A percentile compares a stretch with the other conserved stretches of the same genome.
phyloP scores from a whole-genome alignment of 2,329 filamentous ascomycete genomes.

The Fusarium sp. region DNA sequence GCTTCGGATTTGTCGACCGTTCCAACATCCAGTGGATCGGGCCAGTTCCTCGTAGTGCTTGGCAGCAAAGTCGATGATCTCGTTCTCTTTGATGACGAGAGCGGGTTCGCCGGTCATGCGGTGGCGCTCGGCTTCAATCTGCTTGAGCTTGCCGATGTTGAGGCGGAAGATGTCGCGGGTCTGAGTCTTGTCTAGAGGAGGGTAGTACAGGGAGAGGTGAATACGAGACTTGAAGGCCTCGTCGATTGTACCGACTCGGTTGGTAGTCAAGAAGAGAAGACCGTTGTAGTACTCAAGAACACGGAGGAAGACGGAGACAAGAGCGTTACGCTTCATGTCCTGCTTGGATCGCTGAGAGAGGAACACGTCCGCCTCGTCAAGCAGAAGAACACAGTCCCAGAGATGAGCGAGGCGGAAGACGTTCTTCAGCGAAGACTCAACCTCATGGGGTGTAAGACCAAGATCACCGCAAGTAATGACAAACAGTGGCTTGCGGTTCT shows the following conservation, averaged over 20 bases:
- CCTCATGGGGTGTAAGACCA: conserved; percentile 52
- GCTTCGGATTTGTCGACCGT: conserved; percentile 52
- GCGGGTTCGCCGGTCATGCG: conserved; percentile 49
- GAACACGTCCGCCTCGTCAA: conserved; percentile 53
- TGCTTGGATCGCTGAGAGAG: conserved; percentile 43
- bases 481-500: conserved; percentile 56
- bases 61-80: conserved; percentile 50
- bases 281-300: conserved; percentile 59
- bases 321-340: conserved; percentile 49
- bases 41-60: conserved; percentile 47
- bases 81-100: conserved; percentile 47
- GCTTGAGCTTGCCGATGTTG: conserved; percentile 51
- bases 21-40: conserved; percentile 46
- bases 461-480: conserved; percentile 61
- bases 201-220: conserved; percentile 57
- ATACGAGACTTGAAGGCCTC: conserved; percentile 61
- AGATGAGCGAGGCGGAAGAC: conserved; percentile 55
- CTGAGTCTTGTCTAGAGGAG: conserved; percentile 50
- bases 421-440: conserved; percentile 53
- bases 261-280: conserved; percentile 61
- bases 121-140: conserved; percentile 49
- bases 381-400: conserved; percentile 51
- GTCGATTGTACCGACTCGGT: conserved; percentile 59
- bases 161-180: conserved; percentile 54
- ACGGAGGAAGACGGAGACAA: conserved; percentile 57